A percentile compares a stretch with the other conserved stretches of the same genome.
These are phyloP conservation scores for Tolypocladium ophioglossoides DNA, from an alignment of 2,329 filamentous ascomycete species.

Conservation along the genomic window DNA sequence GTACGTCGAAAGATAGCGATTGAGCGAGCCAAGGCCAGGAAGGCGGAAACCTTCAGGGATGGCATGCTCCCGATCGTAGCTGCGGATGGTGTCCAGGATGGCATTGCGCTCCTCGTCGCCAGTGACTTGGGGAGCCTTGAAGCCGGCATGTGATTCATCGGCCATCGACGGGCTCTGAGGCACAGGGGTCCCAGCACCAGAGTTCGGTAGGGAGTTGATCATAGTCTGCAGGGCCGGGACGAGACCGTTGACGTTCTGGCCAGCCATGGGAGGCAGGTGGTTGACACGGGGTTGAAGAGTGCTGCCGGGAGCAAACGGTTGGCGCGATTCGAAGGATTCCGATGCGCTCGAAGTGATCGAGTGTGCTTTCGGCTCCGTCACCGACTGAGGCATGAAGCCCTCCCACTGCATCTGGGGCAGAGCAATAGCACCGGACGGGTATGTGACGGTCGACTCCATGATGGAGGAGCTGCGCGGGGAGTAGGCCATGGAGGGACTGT, in stretches of 20 bases:
- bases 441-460: conserved; percentile 69
- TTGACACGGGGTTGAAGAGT: conserved; percentile 46
- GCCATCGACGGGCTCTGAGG: conserved; percentile 67
- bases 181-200: conserved; percentile 58
- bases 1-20: conserved; percentile 90
- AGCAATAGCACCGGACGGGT: conserved; percentile 68
- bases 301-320: conserved; percentile 49
- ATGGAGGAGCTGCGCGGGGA: conserved; percentile 60
- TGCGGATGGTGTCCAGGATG: conserved; percentile 79
- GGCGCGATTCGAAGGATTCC: conserved; percentile 57
- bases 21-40: conserved; percentile 68
- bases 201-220: conserved; percentile 59
- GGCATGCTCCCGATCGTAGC: conserved; percentile 67
- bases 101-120: conserved; percentile 76
- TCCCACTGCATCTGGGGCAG: conserved; percentile 89
- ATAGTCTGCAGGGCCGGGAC: conserved; percentile 61
- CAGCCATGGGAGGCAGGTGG: conserved; percentile 59
- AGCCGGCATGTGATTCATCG: conserved; percentile 51
- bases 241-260: conserved; percentile 48
- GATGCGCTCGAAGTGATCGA: conserved; percentile 58
- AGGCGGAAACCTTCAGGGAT: conserved; percentile 85
- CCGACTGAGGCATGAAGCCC: conserved; percentile 63
- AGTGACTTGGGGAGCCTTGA: conserved; percentile 67
- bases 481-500: conserved; percentile 55
- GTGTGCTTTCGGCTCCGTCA: conserved; percentile 63